A percentile compares a stretch with the other conserved stretches of the same genome.
These are phyloP conservation scores for Pyrus pyrifolia DNA, from an alignment of 306 rosid genomes.

Conservation along the genomic window DNA sequence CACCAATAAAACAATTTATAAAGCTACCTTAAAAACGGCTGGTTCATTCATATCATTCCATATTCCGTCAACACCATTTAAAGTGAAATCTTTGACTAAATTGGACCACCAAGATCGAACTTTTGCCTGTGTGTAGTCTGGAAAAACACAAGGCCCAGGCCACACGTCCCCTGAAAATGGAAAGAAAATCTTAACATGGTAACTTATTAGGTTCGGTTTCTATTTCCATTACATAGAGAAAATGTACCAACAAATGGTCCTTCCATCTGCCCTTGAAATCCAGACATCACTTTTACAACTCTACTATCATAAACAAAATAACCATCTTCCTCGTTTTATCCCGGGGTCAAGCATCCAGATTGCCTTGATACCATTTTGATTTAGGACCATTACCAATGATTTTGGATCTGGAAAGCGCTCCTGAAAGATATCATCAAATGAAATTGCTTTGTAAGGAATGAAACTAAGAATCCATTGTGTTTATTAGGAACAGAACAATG, in stretches of 20 bases:
- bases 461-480: background rate
- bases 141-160: slow-evolving; percentile 96
- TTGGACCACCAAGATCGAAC: slow-evolving; percentile 86
- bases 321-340: slow-evolving; percentile 73
- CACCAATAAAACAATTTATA: no score
- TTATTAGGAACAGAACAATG: slow-evolving; percentile 4
- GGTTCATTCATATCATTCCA: slow-evolving; percentile 99
- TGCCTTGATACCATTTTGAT: slow-evolving; percentile 70
- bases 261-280: slow-evolving; percentile 70
- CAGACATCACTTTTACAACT: slow-evolving; percentile 69
- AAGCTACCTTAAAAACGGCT: slow-evolving; percentile 68
- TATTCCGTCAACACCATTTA: slow-evolving; percentile 88
- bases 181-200: slow-evolving; percentile 11
- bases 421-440: slow-evolving; percentile 39
- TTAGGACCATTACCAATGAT: slow-evolving; percentile 55
- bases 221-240: slow-evolving; percentile 7
- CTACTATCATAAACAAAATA: slow-evolving; percentile 77
- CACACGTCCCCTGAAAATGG: slow-evolving; percentile 65
- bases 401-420: slow-evolving; percentile 67
- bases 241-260: slow-evolving; percentile 53
- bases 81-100: slow-evolving; percentile 70
- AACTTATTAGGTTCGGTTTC: background rate
- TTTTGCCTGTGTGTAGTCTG: slow-evolving; percentile 81
- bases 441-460: slow-evolving; percentile 7
- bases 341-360: slow-evolving; percentile 98